Evolutionary conservation across 306 rosid genomes (phyloP), one percentile per base, ranked within the genome.

Genomic region (Cicer cuneatum): DNA sequence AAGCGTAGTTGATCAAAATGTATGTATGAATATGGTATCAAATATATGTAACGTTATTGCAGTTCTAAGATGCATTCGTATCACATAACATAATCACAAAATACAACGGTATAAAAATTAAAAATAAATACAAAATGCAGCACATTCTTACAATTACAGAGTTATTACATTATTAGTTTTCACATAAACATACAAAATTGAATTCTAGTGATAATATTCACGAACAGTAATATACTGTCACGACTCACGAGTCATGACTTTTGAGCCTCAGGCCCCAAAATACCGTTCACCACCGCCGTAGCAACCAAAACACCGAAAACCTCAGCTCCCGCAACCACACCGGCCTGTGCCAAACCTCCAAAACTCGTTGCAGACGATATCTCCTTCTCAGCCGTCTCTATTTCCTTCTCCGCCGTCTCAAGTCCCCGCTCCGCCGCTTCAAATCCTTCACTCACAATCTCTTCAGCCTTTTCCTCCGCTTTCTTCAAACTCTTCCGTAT

Each of bases 321-420:
- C 91, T 93, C 98, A 5, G 87, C 96, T 69, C 90, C 94, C 5
- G 69, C 98, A 67, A 93, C 97, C 71, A 45, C 88, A 14, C 88
- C 97, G 0, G 96, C 97, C 82, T 91, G 97, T 2, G 93, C 87
- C 74, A 88, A 64, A 3, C 89, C 90, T 0, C 90, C 92, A 47
- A 88, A 85, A 62, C 87, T 81, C 69, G 83, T 58, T 47, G 72
- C 33, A 43, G 75, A 62, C 12, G 69, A 24, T 47, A 83, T 37
- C 16, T 59, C 83, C 49, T 21, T 70, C 78, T 83, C 86, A 2
- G 80, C 90, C 77, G 80, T 14, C 68, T 86, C 92, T 5, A 90
- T 52, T 40, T 64, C 90, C 12, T 6, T 63, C 84, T 86, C 97
- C 41, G 87, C 97, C 41, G 81, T 21, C 7, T 65, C 85, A 2